Percentiles rank a stretch among this genome's conserved stretches.
These are phyloP conservation scores for Acacia confusa DNA, from an alignment of 306 rosid species.

Conservation along the genomic window DNA sequence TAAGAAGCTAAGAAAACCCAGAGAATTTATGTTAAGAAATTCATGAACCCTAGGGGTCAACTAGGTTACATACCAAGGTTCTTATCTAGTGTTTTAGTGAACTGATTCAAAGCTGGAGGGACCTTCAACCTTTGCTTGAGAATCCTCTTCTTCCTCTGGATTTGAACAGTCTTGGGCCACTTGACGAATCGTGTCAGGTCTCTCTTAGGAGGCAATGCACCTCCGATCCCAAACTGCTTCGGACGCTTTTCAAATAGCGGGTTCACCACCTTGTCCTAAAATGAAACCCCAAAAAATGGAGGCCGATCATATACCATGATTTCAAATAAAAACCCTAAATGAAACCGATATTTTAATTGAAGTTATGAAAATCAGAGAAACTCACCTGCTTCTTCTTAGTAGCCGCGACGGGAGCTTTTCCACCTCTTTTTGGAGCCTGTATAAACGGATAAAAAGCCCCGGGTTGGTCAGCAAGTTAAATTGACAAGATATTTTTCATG, in stretches of 20 bases:
- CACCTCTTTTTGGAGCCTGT: slow-evolving; percentile 60
- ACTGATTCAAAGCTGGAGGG: slow-evolving; percentile 2
- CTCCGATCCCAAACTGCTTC: not conserved
- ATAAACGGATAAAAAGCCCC: not conserved
- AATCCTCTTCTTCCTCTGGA: not conserved
- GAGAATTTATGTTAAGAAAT: not conserved
- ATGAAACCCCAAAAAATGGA: not conserved
- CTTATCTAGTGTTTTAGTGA: not conserved
- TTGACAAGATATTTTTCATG: not conserved
- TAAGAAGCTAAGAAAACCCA: not conserved
- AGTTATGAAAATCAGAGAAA: not conserved
- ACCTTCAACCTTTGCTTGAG: slow-evolving; percentile 3
- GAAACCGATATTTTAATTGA: not conserved
- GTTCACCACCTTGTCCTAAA: slow-evolving; percentile 62
- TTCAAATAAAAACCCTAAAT: not conserved
- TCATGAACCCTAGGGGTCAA: not conserved
- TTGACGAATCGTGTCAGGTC: not conserved
- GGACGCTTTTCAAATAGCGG: slow-evolving; percentile 84
- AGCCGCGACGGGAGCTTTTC: slow-evolving; percentile 38
- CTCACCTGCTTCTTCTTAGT: slow-evolving; percentile 56
- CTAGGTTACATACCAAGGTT: not conserved
- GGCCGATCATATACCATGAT: not conserved
- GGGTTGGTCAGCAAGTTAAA: not conserved
- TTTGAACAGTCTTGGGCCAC: not conserved
- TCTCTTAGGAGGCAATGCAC: not conserved